Percentiles rank a stretch among this genome's conserved stretches.
Evolutionary conservation across 2,329 filamentous ascomycete species (phyloP).

Genomic region (Rachicladosporium sp.): DNA sequence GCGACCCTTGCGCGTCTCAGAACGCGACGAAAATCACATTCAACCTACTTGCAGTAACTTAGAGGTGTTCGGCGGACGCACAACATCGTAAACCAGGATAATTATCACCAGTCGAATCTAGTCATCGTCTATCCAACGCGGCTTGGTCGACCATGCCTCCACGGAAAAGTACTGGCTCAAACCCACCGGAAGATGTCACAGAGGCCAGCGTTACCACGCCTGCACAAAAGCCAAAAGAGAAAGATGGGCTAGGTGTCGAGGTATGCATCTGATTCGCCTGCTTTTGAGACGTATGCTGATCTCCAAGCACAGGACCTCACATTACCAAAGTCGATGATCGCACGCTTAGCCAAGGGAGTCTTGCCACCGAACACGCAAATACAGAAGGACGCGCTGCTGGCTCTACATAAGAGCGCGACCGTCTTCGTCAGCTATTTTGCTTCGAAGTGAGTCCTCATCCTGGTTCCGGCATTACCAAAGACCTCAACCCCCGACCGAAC

Average conservation of each 20-base stretch:
- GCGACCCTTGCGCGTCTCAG: too few species aligned
- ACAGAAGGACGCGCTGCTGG: constrained; percentile 67
- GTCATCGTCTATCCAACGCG: background rate
- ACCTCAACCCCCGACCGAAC: too few species aligned
- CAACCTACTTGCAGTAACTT: too few species aligned
- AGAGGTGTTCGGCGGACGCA: too few species aligned
- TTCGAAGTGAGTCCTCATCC: constrained; percentile 46
- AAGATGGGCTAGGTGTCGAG: constrained; percentile 34
- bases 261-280: constrained; percentile 15
- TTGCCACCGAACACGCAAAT: constrained; percentile 72
- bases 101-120: background rate
- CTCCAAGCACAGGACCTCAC: constrained; percentile 50
- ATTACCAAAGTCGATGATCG: constrained; percentile 70
- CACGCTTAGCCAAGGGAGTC: constrained; percentile 66
- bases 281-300: background rate
- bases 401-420: constrained; percentile 68
- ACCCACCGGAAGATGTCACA: constrained; percentile 18
- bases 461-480: background rate
- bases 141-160: constrained; percentile 27
- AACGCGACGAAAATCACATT: too few species aligned
- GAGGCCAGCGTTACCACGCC: constrained; percentile 13
- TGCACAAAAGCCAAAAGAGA: constrained; percentile 11
- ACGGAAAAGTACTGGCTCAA: constrained; percentile 33
- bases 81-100: background rate
- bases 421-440: constrained; percentile 75